Conservation (phyloP, 192 early-diverging fungal genomes). For the Coemansia sp. region DNA sequence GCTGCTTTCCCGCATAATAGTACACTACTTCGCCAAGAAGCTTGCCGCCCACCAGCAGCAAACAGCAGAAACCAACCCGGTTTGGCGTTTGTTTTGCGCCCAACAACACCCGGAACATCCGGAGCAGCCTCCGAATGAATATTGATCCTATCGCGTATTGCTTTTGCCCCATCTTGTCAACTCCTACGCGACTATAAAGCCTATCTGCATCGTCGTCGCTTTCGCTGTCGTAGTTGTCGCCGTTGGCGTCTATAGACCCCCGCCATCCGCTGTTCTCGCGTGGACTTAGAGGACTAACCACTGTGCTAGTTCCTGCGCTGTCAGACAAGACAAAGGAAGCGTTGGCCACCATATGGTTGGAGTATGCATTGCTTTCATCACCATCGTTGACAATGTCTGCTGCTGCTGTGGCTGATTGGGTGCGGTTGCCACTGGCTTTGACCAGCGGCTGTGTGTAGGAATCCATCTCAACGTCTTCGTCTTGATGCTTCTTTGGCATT, state of each 20-base stretch:
- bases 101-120: constrained; percentile 20
- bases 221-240: not conserved
- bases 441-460: constrained; percentile 5
- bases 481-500: constrained; percentile 4
- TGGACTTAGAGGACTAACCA: not conserved
- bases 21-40: constrained; percentile 43
- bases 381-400: not conserved
- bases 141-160: constrained; percentile 35
- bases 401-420: not conserved
- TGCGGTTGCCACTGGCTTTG: not conserved
- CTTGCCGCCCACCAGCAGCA: constrained; percentile 28
- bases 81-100: not conserved
- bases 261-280: constrained; percentile 7
- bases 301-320: not conserved
- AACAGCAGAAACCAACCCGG: constrained; percentile 29
- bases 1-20: constrained; percentile 71
- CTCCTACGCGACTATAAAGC: not conserved
- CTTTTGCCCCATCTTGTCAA: constrained; percentile 2
- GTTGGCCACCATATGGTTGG: not conserved
- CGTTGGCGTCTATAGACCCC: not conserved
- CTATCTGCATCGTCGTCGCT: constrained; percentile 5
- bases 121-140: constrained; percentile 28
- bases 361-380: not conserved
- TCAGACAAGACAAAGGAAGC: not conserved
- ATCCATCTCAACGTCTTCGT: not conserved